phyloP scores from a whole-genome alignment of 768 basidiomycete genomes.

The Hericium coralloides region DNA sequence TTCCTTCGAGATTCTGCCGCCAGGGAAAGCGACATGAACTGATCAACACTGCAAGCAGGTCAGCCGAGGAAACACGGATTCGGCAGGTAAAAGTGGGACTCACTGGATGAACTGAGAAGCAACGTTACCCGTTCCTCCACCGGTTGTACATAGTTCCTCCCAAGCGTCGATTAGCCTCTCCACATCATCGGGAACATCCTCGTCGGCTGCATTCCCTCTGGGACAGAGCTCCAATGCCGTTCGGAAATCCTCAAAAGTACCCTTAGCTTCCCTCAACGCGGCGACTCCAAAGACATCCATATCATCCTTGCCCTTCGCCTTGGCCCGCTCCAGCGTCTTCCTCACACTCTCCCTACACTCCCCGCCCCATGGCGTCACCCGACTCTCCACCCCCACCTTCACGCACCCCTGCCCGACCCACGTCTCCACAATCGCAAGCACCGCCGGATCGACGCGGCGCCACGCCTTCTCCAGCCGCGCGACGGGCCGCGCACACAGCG shows the following conservation, averaged over 20 bases:
- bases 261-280: conserved; percentile 27
- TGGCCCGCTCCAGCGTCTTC: conserved; percentile 23
- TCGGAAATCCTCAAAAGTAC: conserved; percentile 12
- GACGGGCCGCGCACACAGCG: conserved; percentile 64
- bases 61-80: not conserved
- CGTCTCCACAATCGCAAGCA: conserved; percentile 48
- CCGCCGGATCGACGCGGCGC: conserved; percentile 60
- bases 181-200: conserved; percentile 26
- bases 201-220: conserved; percentile 6
- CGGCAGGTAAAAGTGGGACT: conserved; percentile 17
- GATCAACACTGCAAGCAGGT: conserved; percentile 44
- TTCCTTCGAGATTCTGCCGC: conserved; percentile 68
- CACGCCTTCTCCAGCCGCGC: conserved; percentile 74
- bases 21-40: conserved; percentile 71
- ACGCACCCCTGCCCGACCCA: conserved; percentile 42
- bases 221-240: conserved; percentile 12
- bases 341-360: conserved; percentile 18
- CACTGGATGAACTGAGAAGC: conserved; percentile 59
- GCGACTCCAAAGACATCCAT: conserved; percentile 37
- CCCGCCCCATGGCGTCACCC: conserved; percentile 57
- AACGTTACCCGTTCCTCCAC: conserved; percentile 29
- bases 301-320: conserved; percentile 5
- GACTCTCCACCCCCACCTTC: conserved; percentile 34
- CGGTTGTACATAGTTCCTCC: conserved; percentile 35
- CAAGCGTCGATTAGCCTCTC: conserved; percentile 47